Base-by-base conservation (phyloP, 2,329 filamentous ascomycete genomes). In the Phoma sp. region DNA sequence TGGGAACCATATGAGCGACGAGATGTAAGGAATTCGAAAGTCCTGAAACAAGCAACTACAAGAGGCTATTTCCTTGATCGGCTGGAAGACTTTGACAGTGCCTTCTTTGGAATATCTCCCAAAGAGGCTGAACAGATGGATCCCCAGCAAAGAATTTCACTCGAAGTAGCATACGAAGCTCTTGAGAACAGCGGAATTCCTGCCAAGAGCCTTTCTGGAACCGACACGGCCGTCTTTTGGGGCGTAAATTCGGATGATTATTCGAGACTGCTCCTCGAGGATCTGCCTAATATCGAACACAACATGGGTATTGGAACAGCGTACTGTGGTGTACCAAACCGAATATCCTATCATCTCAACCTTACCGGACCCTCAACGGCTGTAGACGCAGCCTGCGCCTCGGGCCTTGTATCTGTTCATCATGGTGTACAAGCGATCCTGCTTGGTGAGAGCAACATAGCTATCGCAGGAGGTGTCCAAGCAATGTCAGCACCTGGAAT, bases 391-490 rank as follows among this genome's bases (percentile, higher is more conserved):
- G 68, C 63, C 8, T 71, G 69, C 43, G 66, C 69, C 7, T 57
- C 51, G 5, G 59, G 54, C 7, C 52, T 70, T 25, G 58, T 68
- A 1, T 59, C 61, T 2, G 49, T 68, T 10, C 65, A 71, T 36
- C 58, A 36, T 9, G 66, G 52, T 7, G 38, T 52, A 18, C 67
- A 70, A 35, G 70, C 64, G 6, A 59, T 70, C 7, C 55, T 52
- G 5, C 47, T 36, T 4, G 70, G 73, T 1, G 68, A 74, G n/a
- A 65, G 65, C 38, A 57, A 32, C 4, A 50, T 63, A 2, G 73
- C 73, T 1, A 44, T 79, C 2, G 74, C 68, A 1, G 76, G 75
- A 3, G 76, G 77, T 4, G 66, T 70, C 2, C 72, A 74, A 44
- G 57, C 73, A 2, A 38, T 46, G 23, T 46, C 33, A 10, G 43